A percentile compares a stretch with the other conserved stretches of the same genome.
Evolutionary conservation across 257 asterid species (phyloP).

Genomic region (Primulina tabacum): DNA sequence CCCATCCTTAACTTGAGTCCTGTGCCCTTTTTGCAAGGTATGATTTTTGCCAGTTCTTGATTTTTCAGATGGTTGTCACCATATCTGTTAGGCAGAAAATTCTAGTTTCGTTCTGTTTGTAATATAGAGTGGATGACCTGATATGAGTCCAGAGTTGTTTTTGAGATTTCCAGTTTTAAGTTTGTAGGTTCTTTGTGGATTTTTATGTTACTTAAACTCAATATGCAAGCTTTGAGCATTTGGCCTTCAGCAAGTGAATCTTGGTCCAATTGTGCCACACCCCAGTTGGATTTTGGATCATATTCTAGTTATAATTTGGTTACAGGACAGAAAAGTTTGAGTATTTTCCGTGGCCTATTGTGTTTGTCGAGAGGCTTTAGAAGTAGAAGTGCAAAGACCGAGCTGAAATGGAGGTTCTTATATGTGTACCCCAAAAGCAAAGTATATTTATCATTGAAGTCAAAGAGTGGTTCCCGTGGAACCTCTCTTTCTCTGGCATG

Average conservation of each 20-base stretch:
- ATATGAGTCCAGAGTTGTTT: constrained; percentile 16
- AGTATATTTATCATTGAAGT: constrained; percentile 22
- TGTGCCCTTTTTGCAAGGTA: constrained; percentile 21
- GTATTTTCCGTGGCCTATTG: constrained; percentile 27
- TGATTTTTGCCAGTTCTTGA: constrained; percentile 15
- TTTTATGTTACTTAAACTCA: constrained; percentile 29
- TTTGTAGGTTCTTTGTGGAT: constrained; percentile 17
- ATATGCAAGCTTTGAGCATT: constrained; percentile 69
- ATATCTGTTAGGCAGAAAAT: not conserved
- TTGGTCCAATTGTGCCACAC: constrained; percentile 32
- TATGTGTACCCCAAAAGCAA: constrained; percentile 18
- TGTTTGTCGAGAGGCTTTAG: constrained; percentile 24
- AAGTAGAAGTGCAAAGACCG: constrained; percentile 27
- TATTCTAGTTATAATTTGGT: constrained; percentile 31
- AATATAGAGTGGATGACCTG: constrained; percentile 2
- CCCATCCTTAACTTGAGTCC: constrained; percentile 8
- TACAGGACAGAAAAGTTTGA: constrained; percentile 38
- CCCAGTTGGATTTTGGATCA: constrained; percentile 44
- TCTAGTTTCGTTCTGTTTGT: not conserved
- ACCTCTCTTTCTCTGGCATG: constrained; percentile 45
- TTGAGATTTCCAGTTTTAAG: constrained; percentile 22
- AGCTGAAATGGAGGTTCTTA: constrained; percentile 28
- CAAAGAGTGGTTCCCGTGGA: constrained; percentile 34
- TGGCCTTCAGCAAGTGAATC: constrained; percentile 53
- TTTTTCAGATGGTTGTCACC: not conserved